A percentile compares a stretch with the other conserved stretches of the same genome.
Evolutionary conservation across 345 rosid species (phyloP).

Genomic region (Eutrema heterophyllum): DNA sequence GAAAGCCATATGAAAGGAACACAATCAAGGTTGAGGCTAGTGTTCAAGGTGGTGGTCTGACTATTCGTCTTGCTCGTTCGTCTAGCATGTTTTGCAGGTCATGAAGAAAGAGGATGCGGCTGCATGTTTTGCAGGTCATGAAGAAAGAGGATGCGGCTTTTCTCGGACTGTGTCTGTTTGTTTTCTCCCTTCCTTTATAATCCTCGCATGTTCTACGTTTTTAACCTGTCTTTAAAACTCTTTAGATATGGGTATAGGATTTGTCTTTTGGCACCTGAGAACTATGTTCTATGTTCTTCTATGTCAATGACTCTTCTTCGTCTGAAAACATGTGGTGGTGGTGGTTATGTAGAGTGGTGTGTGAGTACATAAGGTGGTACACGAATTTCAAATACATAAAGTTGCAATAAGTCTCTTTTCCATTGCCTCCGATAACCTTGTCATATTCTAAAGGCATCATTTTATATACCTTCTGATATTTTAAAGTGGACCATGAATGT

Average conservation of each 20-base stretch:
- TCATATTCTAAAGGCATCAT: slow-evolving; percentile 8
- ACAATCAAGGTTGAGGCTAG: slow-evolving; percentile 49
- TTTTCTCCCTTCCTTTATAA: slow-evolving; percentile 22
- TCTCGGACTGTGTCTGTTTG: slow-evolving; percentile 36
- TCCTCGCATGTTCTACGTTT: slow-evolving; percentile 26
- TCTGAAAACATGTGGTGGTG: slow-evolving; percentile 47
- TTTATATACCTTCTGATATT: neutral
- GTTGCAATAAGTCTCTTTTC: slow-evolving; percentile 29
- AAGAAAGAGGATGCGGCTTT: slow-evolving; percentile 29
- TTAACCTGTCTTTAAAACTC: slow-evolving; percentile 35
- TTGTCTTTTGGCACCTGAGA: slow-evolving; percentile 46
- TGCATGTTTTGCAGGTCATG: slow-evolving; percentile 84
- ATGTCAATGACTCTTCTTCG: slow-evolving; percentile 49
- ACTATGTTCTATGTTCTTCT: slow-evolving; percentile 45
- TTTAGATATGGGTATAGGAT: slow-evolving; percentile 49
- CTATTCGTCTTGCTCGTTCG: slow-evolving; percentile 65
- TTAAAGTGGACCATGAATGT: neutral
- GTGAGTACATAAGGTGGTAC: slow-evolving; percentile 77
- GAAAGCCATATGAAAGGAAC: slow-evolving; percentile 64
- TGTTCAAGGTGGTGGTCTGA: slow-evolving; percentile 51
- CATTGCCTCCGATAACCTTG: slow-evolving; percentile 19
- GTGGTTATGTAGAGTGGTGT: slow-evolving; percentile 60
- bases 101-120: slow-evolving; percentile 34
- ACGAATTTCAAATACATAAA: slow-evolving; percentile 54
- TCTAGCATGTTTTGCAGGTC: slow-evolving; percentile 85